phyloP scores from a whole-genome alignment of 140 eudicot species.

The Senecio squalidus region DNA sequence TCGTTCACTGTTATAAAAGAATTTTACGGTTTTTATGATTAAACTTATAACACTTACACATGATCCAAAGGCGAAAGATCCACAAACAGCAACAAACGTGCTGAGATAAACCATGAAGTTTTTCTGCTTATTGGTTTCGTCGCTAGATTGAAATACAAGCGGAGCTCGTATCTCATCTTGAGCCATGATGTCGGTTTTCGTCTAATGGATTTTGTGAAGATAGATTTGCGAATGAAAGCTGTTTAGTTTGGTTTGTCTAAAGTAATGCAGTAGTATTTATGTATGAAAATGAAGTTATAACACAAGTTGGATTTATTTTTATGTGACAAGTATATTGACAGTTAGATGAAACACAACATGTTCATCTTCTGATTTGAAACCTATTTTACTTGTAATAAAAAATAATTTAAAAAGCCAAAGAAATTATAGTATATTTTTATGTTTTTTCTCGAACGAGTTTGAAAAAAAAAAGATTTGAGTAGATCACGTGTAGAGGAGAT shows the following conservation, averaged over 20 bases:
- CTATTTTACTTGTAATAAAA: no score
- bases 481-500: no score
- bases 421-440: no score
- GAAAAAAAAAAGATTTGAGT: no score
- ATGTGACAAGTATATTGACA: conserved; percentile 9
- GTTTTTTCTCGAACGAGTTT: no score
- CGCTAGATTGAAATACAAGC: conserved; percentile 27
- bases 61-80: conserved; percentile 85
- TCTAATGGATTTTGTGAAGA: neutral
- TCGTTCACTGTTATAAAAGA: neutral
- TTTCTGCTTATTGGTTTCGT: conserved; percentile 28
- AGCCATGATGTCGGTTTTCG: conserved; percentile 8
- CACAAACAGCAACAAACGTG: conserved; percentile 88
- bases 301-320: neutral
- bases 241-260: neutral
- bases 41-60: conserved; percentile 43
- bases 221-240: conserved; percentile 15
- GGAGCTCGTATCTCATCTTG: conserved; percentile 40
- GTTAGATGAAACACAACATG: conserved; percentile 5
- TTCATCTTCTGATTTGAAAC: neutral
- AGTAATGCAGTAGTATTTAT: neutral
- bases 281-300: conserved; percentile 3
- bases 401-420: no score
- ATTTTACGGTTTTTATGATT: neutral
- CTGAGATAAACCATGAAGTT: conserved; percentile 79